phyloP scores from a whole-genome alignment of 2,329 filamentous ascomycete species.

The Orbilia brochopaga region DNA sequence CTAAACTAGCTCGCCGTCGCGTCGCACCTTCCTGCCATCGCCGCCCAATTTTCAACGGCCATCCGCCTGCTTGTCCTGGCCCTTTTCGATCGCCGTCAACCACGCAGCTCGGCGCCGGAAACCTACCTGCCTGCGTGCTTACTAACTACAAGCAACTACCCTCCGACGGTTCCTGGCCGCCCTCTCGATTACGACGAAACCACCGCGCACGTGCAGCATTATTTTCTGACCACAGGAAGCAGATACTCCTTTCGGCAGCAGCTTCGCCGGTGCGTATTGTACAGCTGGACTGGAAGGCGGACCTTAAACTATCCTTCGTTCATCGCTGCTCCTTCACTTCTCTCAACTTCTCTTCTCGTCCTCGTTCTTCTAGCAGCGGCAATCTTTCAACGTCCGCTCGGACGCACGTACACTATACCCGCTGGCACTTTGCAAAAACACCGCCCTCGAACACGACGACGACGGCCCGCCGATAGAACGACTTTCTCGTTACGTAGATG shows the following conservation, averaged over 20 bases:
- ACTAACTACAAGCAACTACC: no score
- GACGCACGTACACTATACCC: no score
- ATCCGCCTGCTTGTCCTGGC: no score
- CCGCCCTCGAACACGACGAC: neutral
- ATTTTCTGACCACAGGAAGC: neutral
- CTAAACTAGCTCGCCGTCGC: no score
- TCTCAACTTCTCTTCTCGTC: neutral
- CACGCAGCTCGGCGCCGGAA: no score
- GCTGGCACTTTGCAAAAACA: conserved; percentile 10
- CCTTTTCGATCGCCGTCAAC: no score
- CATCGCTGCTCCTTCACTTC: neutral
- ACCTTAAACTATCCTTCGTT: neutral
- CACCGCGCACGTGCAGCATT: neutral
- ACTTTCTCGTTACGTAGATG: conserved; percentile 31
- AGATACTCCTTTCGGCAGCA: neutral
- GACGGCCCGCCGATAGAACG: no score
- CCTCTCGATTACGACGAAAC: conserved; percentile 1
- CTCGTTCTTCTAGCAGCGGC: conserved; percentile 6
- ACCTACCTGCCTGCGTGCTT: neutral
- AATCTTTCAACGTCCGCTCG: neutral
- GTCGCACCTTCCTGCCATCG: no score
- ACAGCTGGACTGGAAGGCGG: conserved; percentile 1
- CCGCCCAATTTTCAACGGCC: no score
- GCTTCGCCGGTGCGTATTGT: neutral
- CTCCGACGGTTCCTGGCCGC: conserved; percentile 10